Conservation (phyloP, 2,329 filamentous ascomycete species). For the Botrytis tulipae region DNA sequence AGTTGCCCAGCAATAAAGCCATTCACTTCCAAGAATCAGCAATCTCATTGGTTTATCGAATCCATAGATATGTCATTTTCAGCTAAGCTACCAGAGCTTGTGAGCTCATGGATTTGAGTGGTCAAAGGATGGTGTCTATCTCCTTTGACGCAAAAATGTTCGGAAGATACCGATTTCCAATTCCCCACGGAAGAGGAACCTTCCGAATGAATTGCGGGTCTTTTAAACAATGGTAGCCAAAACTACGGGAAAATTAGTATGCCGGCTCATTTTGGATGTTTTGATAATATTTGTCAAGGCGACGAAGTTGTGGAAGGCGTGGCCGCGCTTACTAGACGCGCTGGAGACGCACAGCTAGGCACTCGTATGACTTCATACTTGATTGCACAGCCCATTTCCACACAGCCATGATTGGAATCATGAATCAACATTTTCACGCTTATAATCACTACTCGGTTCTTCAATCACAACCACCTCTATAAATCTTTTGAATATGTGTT, state of each 20-base stretch:
- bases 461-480: neutral
- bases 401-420: neutral
- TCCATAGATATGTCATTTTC: neutral
- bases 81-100: neutral
- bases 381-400: neutral
- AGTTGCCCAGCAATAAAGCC: conserved; percentile 5
- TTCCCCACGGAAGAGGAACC: neutral
- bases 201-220: neutral
- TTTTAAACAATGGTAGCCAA: neutral
- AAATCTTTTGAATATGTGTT: conserved; percentile 31
- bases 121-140: neutral
- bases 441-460: neutral
- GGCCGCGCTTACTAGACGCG: neutral
- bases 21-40: neutral
- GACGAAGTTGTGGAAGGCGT: neutral
- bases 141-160: neutral
- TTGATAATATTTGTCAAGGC: neutral
- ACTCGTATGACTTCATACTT: conserved; percentile 1
- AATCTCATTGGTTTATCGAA: neutral
- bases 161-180: neutral
- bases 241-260: too few species aligned
- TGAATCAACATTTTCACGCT: neutral
- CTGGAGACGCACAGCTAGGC: neutral
- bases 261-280: neutral
- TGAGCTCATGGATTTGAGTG: neutral